Conservation (phyloP, 176 grass and related monocot species). For the Thalia dealbata region DNA sequence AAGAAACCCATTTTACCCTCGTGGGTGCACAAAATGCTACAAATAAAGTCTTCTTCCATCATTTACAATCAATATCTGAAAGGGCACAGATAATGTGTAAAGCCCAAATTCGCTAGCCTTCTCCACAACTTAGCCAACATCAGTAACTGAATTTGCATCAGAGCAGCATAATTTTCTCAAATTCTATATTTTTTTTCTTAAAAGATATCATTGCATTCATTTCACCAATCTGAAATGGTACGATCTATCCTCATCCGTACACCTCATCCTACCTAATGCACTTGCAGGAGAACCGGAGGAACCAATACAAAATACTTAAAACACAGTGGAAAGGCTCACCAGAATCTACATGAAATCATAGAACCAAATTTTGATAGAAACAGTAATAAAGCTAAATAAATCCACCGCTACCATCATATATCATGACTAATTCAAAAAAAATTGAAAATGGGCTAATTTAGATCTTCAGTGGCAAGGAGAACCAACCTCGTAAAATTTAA, state of each 20-base stretch:
- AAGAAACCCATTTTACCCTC: too few species aligned
- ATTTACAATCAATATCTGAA: not conserved
- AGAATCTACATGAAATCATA: not conserved
- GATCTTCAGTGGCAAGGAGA: not conserved
- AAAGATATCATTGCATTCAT: too few species aligned
- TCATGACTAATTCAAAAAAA: not conserved
- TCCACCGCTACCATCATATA: not conserved
- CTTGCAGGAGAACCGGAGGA: not conserved
- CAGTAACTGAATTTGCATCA: not conserved
- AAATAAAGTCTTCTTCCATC: not conserved
- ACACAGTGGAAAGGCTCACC: not conserved
- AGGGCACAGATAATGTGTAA: not conserved
- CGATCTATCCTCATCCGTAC: too few species aligned
- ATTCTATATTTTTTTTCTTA: too few species aligned
- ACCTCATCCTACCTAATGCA: not conserved
- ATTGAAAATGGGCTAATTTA: not conserved
- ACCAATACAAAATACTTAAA: not conserved
- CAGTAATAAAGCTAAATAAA: not conserved
- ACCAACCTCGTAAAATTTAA: conserved; percentile 61
- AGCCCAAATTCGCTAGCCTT: not conserved
- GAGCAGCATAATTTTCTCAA: not conserved
- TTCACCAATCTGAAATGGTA: too few species aligned
- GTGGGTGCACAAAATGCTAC: too few species aligned
- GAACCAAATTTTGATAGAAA: not conserved
- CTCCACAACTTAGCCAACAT: not conserved